Conservation (phyloP, 495 filamentous ascomycete species). For the Podospora comata region DNA sequence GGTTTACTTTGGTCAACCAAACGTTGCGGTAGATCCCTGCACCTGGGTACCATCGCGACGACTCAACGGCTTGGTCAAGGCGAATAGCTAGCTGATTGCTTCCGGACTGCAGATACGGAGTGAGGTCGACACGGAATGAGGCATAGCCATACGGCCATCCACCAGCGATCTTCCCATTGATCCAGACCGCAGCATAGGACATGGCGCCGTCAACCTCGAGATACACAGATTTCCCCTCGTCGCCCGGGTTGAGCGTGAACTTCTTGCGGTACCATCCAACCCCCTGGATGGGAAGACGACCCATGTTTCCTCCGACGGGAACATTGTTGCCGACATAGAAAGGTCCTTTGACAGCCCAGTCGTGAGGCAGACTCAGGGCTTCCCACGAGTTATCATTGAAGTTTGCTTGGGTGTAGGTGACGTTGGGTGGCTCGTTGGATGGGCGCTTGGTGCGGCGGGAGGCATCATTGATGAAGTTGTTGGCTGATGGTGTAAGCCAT, state of each 20-base stretch:
- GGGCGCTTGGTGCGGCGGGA: slow-evolving; percentile 11
- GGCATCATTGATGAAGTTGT: slow-evolving; percentile 28
- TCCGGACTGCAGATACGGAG: slow-evolving; percentile 37
- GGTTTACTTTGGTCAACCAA: slow-evolving; percentile 45
- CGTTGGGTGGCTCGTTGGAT: slow-evolving; percentile 10
- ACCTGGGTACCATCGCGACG: slow-evolving; percentile 51
- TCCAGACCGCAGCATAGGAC: slow-evolving; percentile 48
- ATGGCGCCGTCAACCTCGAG: slow-evolving; percentile 50
- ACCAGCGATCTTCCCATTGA: slow-evolving; percentile 47
- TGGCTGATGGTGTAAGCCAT: slow-evolving; percentile 30
- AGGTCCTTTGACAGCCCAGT: slow-evolving; percentile 51
- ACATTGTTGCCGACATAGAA: slow-evolving; percentile 37
- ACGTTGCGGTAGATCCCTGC: slow-evolving; percentile 51
- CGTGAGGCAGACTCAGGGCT: slow-evolving; percentile 34
- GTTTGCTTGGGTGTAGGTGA: slow-evolving; percentile 10
- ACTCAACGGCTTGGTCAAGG: slow-evolving; percentile 43
- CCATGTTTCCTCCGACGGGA: slow-evolving; percentile 54
- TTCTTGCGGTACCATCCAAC: slow-evolving; percentile 51
- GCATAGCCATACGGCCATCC: slow-evolving; percentile 52
- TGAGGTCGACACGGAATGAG: slow-evolving; percentile 50
- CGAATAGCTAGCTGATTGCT: slow-evolving; percentile 47
- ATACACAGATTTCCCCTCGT: slow-evolving; percentile 40
- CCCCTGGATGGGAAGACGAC: slow-evolving; percentile 51
- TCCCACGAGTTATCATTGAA: slow-evolving; percentile 28
- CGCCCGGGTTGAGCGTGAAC: slow-evolving; percentile 27